phyloP scores from a whole-genome alignment of 352 stramenopile species.

The Pythium aquatile region DNA sequence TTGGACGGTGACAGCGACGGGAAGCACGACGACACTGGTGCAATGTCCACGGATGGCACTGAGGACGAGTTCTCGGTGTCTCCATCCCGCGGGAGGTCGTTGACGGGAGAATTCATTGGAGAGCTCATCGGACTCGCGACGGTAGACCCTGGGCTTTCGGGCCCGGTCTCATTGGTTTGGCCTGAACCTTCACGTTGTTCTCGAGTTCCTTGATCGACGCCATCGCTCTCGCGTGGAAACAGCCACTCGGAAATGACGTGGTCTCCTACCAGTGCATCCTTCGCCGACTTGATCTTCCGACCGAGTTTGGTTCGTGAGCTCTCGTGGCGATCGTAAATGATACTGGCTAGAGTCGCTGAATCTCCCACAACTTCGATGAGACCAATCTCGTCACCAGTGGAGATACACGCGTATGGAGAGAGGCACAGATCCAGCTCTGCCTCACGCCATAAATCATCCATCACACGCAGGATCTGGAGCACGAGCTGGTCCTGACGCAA shows the following conservation, averaged over 20 bases:
- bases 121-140: neutral
- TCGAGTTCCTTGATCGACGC: neutral
- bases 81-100: neutral
- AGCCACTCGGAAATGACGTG: constrained; percentile 75
- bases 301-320: constrained; percentile 57
- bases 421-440: constrained; percentile 84
- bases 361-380: constrained; percentile 90
- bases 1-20: constrained; percentile 44
- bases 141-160: neutral
- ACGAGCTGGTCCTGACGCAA: constrained; percentile 93
- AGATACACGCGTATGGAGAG: constrained; percentile 84
- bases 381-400: constrained; percentile 83
- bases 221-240: constrained; percentile 31
- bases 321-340: constrained; percentile 76
- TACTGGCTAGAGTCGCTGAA: constrained; percentile 85
- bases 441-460: constrained; percentile 90
- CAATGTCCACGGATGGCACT: neutral
- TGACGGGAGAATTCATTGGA: neutral
- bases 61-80: constrained; percentile 1
- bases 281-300: constrained; percentile 66
- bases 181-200: neutral
- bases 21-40: constrained; percentile 47
- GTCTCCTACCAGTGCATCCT: constrained; percentile 61
- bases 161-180: neutral
- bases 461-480: constrained; percentile 88